Percentiles rank a stretch among this genome's conserved stretches.
phyloP scores from a whole-genome alignment of 371 early-diverging fungal genomes.

The Syncephalastrum sp. region DNA sequence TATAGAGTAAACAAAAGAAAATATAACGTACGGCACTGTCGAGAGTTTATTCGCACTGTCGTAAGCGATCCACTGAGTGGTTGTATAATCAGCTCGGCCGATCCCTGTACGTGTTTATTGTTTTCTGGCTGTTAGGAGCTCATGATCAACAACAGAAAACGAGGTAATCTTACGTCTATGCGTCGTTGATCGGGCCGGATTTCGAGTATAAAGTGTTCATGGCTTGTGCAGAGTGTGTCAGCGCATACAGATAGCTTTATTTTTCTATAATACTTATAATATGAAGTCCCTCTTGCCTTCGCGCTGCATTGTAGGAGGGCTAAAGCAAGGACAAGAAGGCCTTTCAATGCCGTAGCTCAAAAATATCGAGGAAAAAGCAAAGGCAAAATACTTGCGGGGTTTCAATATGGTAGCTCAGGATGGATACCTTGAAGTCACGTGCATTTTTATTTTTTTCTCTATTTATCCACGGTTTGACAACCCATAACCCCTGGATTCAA shows the following conservation, averaged over 20 bases:
- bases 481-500: too few relatives aligned
- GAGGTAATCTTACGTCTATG: conserved; percentile 31
- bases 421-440: too few relatives aligned
- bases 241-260: conserved; percentile 10
- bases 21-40: conserved; percentile 57
- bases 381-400: too few relatives aligned
- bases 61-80: conserved; percentile 51
- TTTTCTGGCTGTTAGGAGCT: not conserved
- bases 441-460: too few relatives aligned
- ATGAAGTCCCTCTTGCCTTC: conserved; percentile 41
- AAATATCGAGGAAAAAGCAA: too few relatives aligned
- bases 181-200: conserved; percentile 42
- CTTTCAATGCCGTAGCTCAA: too few relatives aligned
- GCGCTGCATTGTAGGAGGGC: conserved; percentile 27
- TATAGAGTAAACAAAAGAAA: not conserved
- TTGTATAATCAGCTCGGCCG: conserved; percentile 60
- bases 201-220: conserved; percentile 56
- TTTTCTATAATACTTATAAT: conserved; percentile 41
- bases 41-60: conserved; percentile 55
- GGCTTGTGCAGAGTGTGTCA: conserved; percentile 36
- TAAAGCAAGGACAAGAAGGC: too few relatives aligned
- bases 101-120: conserved; percentile 43
- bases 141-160: not conserved
- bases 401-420: too few relatives aligned
- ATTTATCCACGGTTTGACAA: too few relatives aligned